A percentile compares a stretch with the other conserved stretches of the same genome.
Evolutionary conservation across 805 yeast species (phyloP).

Genomic region (Candida tallmaniae): DNA sequence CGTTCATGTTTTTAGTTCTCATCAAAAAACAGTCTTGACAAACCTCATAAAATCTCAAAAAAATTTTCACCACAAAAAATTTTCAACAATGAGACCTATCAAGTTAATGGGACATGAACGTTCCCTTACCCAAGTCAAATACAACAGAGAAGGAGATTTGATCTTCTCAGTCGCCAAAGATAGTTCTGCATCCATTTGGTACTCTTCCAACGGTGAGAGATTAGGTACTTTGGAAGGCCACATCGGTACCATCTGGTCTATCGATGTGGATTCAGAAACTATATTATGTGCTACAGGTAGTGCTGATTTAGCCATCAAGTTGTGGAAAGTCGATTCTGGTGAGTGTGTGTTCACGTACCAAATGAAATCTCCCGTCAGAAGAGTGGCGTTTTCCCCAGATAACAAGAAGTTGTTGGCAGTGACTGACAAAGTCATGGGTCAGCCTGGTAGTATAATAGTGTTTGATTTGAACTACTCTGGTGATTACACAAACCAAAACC

Average conservation of each 20-base stretch:
- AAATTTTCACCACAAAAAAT: constrained; percentile 6
- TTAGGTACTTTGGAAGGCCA: constrained; percentile 85
- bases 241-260: constrained; percentile 91
- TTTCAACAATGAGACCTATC: constrained; percentile 40
- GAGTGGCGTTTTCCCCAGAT: constrained; percentile 81
- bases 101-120: constrained; percentile 94
- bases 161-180: constrained; percentile 92
- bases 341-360: constrained; percentile 68
- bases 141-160: constrained; percentile 92
- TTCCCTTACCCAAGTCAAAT: constrained; percentile 93
- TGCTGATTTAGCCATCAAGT: constrained; percentile 80
- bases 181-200: constrained; percentile 87
- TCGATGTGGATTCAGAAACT: constrained; percentile 76
- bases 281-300: constrained; percentile 78
- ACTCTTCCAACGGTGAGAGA: constrained; percentile 92
- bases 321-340: constrained; percentile 84
- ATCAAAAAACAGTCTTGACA: no score
- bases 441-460: constrained; percentile 68
- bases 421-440: constrained; percentile 91
- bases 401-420: constrained; percentile 66
- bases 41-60: background rate
- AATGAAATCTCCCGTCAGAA: constrained; percentile 80
- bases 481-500: constrained; percentile 28
- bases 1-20: no score
- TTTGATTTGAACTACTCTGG: constrained; percentile 48